phyloP scores from a whole-genome alignment of 257 asterid species.

The Ilex aquifolium region DNA sequence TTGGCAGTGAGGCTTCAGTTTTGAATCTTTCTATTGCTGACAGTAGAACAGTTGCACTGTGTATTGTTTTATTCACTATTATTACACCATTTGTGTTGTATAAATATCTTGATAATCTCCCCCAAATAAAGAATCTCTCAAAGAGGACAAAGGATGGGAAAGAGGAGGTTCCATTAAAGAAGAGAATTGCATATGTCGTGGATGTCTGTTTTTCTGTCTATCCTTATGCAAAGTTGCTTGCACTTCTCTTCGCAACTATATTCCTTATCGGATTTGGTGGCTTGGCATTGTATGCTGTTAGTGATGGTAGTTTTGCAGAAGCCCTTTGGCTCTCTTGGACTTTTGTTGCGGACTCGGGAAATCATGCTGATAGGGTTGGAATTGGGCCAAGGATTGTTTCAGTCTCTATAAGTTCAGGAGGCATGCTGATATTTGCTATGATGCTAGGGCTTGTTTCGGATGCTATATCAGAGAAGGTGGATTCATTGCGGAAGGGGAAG shows the following conservation, averaged over 20 bases:
- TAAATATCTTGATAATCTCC: conserved; percentile 69
- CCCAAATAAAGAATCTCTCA: conserved; percentile 47
- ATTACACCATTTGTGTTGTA: conserved; percentile 65
- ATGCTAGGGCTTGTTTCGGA: conserved; percentile 99
- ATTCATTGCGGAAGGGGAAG: conserved; percentile 92
- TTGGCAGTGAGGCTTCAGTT: conserved; percentile 34
- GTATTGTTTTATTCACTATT: conserved; percentile 57
- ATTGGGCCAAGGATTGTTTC: conserved; percentile 88
- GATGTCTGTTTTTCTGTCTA: conserved; percentile 93
- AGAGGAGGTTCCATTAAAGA: conserved; percentile 85
- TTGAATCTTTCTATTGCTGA: conserved; percentile 34
- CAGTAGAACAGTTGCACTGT: conserved; percentile 63
- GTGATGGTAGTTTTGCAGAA: conserved; percentile 84
- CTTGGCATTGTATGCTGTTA: conserved; percentile 84
- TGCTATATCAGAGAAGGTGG: conserved; percentile 97
- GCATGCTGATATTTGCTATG: conserved; percentile 99
- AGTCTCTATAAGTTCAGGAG: conserved; percentile 90
- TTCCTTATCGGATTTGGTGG: conserved; percentile 94
- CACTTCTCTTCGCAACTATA: conserved; percentile 92
- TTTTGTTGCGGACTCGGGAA: conserved; percentile 95
- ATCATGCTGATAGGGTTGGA: conserved; percentile 87
- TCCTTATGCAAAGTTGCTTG: conserved; percentile 94
- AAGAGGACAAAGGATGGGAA: conserved; percentile 43
- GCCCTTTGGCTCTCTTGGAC: conserved; percentile 98
- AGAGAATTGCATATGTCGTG: conserved; percentile 80